Base-by-base conservation (phyloP, 2,329 filamentous ascomycete genomes). In the Xylariaceae sp. region DNA sequence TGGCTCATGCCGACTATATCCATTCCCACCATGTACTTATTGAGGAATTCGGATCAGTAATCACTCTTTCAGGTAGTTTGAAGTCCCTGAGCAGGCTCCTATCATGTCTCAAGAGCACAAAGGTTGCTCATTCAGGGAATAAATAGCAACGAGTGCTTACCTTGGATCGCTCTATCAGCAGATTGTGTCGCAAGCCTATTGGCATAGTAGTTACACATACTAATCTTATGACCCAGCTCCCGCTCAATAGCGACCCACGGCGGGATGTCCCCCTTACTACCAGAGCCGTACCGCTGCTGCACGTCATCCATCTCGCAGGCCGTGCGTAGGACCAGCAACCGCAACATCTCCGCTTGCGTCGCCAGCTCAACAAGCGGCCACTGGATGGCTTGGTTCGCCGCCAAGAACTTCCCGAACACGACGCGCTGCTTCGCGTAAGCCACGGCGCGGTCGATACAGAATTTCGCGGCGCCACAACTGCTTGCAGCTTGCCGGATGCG, bases 131-230 rank as follows among this genome's bases (percentile, higher is more conserved):
- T n/a, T n/a, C n/a, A n/a, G n/a, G n/a, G n/a, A n/a, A n/a, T n/a
- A n/a, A n/a, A n/a, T n/a, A n/a, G n/a, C n/a, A n/a, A n/a, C n/a
- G n/a, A n/a, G n/a, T n/a, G n/a, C n/a, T n/a, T n/a, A n/a, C n/a
- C n/a, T n/a, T n/a, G 80, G 22, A 83, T 83, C 3, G 80, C 80
- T 22, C 74, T 68, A 57, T 84, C 80, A 2, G 80, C 80, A 3
- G 79, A 77, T 57, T 83, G 70, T 10, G 74, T 79, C 42, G 75
- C 80, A 29, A 83, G 61, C 27, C 80, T 65, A 55, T 83, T 83
- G 1, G 77, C 79, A 70, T 76, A 83, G 59, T 81, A 83, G 56
- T 83, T 83, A 63, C 80, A 83, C 80, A 83, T 83, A 43, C 70
- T 74, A 22, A 83, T 78, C 57, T 81, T 79, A 58, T 80, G 76